Evolutionary conservation across 352 stramenopile genomes (phyloP), one percentile per base, ranked within the genome.

Genomic region (Globisporangium perplexum): DNA sequence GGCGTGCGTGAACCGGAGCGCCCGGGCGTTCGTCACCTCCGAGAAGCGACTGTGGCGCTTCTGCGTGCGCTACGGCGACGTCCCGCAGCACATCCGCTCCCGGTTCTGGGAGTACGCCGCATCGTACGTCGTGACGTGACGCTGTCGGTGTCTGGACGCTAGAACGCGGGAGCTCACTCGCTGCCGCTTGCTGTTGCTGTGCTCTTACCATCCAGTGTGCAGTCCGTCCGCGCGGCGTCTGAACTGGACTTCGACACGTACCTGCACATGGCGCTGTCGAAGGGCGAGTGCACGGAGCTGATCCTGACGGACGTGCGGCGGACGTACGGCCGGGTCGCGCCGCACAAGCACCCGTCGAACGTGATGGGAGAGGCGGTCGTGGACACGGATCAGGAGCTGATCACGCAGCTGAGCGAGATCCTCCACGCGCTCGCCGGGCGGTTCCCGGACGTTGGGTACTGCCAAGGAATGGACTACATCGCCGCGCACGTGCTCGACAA

Each of bases 401-500:
- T 87, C 28, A 68, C 72, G 11, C 84, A 94, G 58, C 55, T 95
- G 33, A 91, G 77, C 33, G 71, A 80, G 45, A 81, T 95, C 61
- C 59, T 95, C n/a, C 84, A 92, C 43, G 84, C 84, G 5, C 55
- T 95, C 14, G 72, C 82, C 1, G 76, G 82, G 8, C 78, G 81
- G 23, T 95, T 91, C 58, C 84, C 84, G 17, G 75, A 85, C 24
- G 84, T 95, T 10, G 84, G 84, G 6, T 95, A 95, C 56, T 95
- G 84, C 53, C 84, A 95, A 60, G 84, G 84, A 31, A 93, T 95
- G 82, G 84, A 95, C 50, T 95, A 95, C 58, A 88, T 95, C 53
- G 77, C 80, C 15, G 84, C 83, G 15, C 79, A 92, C 23, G 63
- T 95, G 11, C 62, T 94, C 12, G 77, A 93, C 55, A 77, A 90